These are phyloP conservation scores for Fusarium denticulatum DNA, from an alignment of 2,329 filamentous ascomycete genomes.

Conservation along the genomic window DNA sequence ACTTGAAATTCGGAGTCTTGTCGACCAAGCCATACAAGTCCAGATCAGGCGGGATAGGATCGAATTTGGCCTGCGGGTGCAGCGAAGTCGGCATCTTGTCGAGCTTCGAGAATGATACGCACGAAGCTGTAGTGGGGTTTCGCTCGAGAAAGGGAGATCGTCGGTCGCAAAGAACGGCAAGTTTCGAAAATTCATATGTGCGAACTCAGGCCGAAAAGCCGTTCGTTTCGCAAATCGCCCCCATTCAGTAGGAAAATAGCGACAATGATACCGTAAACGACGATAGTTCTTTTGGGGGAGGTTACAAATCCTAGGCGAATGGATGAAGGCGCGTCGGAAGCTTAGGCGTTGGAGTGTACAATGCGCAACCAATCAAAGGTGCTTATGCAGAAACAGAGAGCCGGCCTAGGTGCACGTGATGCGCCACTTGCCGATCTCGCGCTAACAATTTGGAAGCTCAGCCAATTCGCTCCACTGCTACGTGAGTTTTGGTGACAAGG, in stretches of 20 bases:
- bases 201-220: constrained; percentile 10
- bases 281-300: background rate
- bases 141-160: background rate
- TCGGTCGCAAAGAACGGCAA: background rate
- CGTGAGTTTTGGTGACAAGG: constrained; percentile 12
- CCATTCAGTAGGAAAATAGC: constrained; percentile 7
- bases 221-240: background rate
- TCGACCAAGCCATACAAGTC: constrained; percentile 82
- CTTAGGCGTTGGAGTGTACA: background rate
- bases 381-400: background rate
- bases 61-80: constrained; percentile 87
- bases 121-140: constrained; percentile 15
- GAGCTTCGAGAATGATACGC: background rate
- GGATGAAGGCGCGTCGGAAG: constrained; percentile 21
- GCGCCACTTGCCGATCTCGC: background rate
- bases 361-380: constrained; percentile 36
- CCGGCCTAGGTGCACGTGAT: constrained; percentile 22
- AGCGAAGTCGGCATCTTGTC: constrained; percentile 75
- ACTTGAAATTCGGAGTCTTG: constrained; percentile 83
- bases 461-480: background rate
- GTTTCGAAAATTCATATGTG: background rate
- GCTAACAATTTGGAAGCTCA: background rate
- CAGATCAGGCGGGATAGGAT: constrained; percentile 87
- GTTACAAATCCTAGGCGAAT: background rate
- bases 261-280: background rate